phyloP scores from a whole-genome alignment of 495 filamentous ascomycete species.

The Sabuloglossum arenarium region DNA sequence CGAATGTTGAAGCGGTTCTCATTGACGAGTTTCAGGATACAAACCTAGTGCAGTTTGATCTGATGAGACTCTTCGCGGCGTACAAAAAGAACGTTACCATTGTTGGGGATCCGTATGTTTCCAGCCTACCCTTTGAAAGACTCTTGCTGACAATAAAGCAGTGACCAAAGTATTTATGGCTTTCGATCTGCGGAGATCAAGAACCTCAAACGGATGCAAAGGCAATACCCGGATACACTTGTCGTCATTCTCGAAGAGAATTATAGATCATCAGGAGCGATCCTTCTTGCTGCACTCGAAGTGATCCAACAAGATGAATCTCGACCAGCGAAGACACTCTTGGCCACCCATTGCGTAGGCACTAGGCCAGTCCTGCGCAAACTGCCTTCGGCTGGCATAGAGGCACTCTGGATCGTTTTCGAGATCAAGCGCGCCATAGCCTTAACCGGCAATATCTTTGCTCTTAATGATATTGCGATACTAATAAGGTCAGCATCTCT shows the following conservation, averaged over 20 bases:
- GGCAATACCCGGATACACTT: constrained; percentile 52
- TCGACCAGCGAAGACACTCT: constrained; percentile 55
- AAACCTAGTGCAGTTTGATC: constrained; percentile 81
- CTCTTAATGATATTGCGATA: constrained; percentile 64
- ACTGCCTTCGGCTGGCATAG: constrained; percentile 45
- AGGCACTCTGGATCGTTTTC: constrained; percentile 74
- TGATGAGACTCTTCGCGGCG: constrained; percentile 80
- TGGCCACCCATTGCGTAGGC: constrained; percentile 63
- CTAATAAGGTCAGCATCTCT: constrained; percentile 67
- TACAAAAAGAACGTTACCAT: constrained; percentile 58
- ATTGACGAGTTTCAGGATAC: constrained; percentile 99
- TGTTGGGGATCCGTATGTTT: constrained; percentile 56
- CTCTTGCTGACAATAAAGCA: not conserved
- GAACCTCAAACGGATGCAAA: constrained; percentile 64
- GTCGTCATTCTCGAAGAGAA: constrained; percentile 85
- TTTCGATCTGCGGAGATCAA: constrained; percentile 93
- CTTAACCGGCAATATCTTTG: constrained; percentile 51
- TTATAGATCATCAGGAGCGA: constrained; percentile 84
- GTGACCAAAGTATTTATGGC: constrained; percentile 95
- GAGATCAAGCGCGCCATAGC: constrained; percentile 57
- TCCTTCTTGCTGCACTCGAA: constrained; percentile 57
- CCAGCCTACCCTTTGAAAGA: not conserved
- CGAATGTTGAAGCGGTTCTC: constrained; percentile 75
- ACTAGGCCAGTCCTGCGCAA: constrained; percentile 68
- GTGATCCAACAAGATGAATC: constrained; percentile 84